Percentiles rank a stretch among this genome's conserved stretches.
Conservation (phyloP, 192 early-diverging fungal genomes). For the Coemansia sp. region DNA sequence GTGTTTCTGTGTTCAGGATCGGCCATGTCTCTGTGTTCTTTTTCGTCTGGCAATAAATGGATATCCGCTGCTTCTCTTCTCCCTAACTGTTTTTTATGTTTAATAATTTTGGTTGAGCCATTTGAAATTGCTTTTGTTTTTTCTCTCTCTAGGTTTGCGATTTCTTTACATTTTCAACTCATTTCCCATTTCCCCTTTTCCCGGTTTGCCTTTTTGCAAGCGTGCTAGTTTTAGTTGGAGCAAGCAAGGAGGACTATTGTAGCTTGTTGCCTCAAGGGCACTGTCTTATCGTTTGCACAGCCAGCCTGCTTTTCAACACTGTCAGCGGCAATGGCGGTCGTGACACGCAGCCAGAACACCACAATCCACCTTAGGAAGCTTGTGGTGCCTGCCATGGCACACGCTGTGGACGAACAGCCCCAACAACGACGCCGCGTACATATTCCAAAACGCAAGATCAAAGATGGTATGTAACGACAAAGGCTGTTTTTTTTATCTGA, state of each 20-base stretch:
- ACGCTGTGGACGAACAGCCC: neutral
- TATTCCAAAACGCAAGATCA: conserved; percentile 42
- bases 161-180: neutral
- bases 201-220: neutral
- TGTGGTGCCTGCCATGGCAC: conserved; percentile 10
- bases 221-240: neutral
- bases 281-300: neutral
- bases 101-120: neutral
- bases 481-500: neutral
- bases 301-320: neutral
- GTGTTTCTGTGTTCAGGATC: conserved; percentile 1
- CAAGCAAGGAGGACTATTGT: neutral
- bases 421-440: conserved; percentile 14
- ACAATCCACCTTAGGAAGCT: conserved; percentile 6
- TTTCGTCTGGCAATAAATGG: neutral
- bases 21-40: neutral
- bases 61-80: neutral
- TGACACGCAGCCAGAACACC: conserved; percentile 41
- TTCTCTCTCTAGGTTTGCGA: neutral
- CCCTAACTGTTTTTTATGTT: neutral
- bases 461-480: conserved; percentile 28
- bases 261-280: neutral
- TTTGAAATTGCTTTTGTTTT: neutral
- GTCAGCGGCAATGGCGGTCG: conserved; percentile 37
- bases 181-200: neutral